These are phyloP conservation scores for Coemansia sp. DNA, from an alignment of 192 early-diverging fungal species.

Conservation along the genomic window DNA sequence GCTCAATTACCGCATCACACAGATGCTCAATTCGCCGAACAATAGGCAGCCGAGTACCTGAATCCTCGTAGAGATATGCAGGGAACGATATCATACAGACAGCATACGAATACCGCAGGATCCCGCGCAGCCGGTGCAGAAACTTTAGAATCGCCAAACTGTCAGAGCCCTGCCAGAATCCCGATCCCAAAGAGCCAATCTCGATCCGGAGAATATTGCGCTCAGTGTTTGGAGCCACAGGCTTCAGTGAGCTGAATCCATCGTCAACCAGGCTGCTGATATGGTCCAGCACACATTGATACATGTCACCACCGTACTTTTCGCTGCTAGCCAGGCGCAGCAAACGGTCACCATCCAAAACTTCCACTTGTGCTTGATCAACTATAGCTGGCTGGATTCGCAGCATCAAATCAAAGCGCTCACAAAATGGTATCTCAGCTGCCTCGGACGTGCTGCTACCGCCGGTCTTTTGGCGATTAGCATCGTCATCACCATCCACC, in stretches of 20 bases:
- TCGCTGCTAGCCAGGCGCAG: conserved; percentile 4
- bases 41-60: conserved; percentile 40
- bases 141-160: conserved; percentile 61
- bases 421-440: conserved; percentile 63
- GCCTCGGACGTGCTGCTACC: conserved; percentile 1
- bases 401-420: conserved; percentile 83
- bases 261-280: conserved; percentile 61
- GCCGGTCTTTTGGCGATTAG: neutral
- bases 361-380: conserved; percentile 54
- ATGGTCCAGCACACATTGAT: conserved; percentile 40
- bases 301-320: conserved; percentile 25
- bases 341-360: conserved; percentile 48
- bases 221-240: conserved; percentile 31
- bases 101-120: conserved; percentile 76
- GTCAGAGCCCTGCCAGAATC: conserved; percentile 68
- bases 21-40: conserved; percentile 73
- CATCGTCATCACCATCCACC: conserved; percentile 11
- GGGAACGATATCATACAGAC: conserved; percentile 80
- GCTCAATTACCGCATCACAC: conserved; percentile 80
- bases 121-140: conserved; percentile 66
- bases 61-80: conserved; percentile 66
- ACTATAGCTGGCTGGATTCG: conserved; percentile 60
- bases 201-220: conserved; percentile 75
- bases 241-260: conserved; percentile 61
- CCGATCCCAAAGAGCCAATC: conserved; percentile 77